Evolutionary conservation across 2,329 filamentous ascomycete genomes (phyloP), one percentile per base, ranked within the genome.

Genomic region (Endothia cerciana): DNA sequence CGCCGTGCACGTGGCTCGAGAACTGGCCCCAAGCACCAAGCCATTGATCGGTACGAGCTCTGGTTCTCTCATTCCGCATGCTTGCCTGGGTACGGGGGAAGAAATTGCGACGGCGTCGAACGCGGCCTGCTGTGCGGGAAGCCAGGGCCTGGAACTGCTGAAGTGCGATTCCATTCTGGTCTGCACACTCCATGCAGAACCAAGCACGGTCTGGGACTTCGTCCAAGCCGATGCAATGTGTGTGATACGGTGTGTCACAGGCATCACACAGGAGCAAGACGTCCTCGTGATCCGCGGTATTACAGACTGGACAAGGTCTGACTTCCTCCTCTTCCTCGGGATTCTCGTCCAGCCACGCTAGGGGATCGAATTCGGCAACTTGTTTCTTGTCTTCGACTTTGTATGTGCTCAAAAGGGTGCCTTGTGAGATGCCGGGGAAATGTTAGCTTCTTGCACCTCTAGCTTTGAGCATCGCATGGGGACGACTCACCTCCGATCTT

Each of bases 241-340:
- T 93, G 77, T 99, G 95, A 73, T 94, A 97, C 53, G 91, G 87
- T 41, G 90, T 89, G 81, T 97, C 91, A 81, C 95, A 99, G 73
- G 89, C 90, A 77, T 97, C 93, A 79, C 95, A 99, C 68, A 97
- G 87, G 70, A 98, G 88, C 62, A 97, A 85, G 22, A 93, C 84
- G 70, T 96, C 91, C 77, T 95, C 91, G 72, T 94, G 88, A 70
- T 95, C 93, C 71, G 89, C 84, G 60, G 88, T 86, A 69, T 91
- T 90, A 81, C 95, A 99, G 60, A 97, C 85, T 60, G 92, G 90
- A 77, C 95, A 99, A 22, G 92, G 91, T 65, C 87, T 87, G 58
- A 84, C 82, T 71, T 87, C 84, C 66, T 92, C 89, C 67, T 94
- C 86, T 65, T 90, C 88, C 63, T 94, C 91, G 65, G 91, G 83